phyloP scores from a whole-genome alignment of 805 yeast genomes.

The Candida ponderosae region DNA sequence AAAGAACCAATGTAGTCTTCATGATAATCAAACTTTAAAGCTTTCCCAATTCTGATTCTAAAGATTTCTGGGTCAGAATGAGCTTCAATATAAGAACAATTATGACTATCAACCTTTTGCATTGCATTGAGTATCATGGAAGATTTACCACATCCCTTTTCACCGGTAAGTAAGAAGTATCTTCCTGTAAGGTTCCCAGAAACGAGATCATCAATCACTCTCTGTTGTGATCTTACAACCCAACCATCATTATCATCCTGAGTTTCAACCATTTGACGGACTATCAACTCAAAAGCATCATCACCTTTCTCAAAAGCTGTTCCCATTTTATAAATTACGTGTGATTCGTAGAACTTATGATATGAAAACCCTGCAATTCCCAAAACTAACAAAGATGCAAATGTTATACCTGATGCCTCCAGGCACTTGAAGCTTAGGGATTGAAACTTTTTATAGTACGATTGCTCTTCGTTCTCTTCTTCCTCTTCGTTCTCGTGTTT shows the following conservation, averaged over 20 bases:
- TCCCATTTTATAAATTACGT: slow-evolving; percentile 58
- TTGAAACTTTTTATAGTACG: neutral
- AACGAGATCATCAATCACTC: slow-evolving; percentile 54
- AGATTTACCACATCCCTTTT: slow-evolving; percentile 82
- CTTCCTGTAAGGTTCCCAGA: slow-evolving; percentile 59
- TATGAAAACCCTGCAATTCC: slow-evolving; percentile 69
- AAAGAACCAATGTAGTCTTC: slow-evolving; percentile 82
- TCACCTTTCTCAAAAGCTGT: slow-evolving; percentile 62
- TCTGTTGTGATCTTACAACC: slow-evolving; percentile 68
- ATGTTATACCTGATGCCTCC: slow-evolving; percentile 67
- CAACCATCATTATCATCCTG: slow-evolving; percentile 38
- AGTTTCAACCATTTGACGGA: slow-evolving; percentile 31
- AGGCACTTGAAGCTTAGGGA: slow-evolving; percentile 34
- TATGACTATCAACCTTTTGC: slow-evolving; percentile 50
- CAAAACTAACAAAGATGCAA: slow-evolving; percentile 58
- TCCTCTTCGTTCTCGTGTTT: slow-evolving; percentile 5
- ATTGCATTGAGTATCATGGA: slow-evolving; percentile 68
- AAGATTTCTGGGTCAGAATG: slow-evolving; percentile 83
- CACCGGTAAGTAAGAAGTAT: slow-evolving; percentile 69
- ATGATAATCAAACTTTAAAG: slow-evolving; percentile 62
- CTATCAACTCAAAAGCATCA: slow-evolving; percentile 51
- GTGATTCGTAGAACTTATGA: slow-evolving; percentile 51
- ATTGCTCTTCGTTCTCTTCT: slow-evolving; percentile 3
- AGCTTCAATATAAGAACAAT: slow-evolving; percentile 70
- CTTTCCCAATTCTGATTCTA: slow-evolving; percentile 67